These are phyloP conservation scores for Phaeophleospora eucalypticola DNA, from an alignment of 2,329 filamentous ascomycete genomes.

Conservation along the genomic window DNA sequence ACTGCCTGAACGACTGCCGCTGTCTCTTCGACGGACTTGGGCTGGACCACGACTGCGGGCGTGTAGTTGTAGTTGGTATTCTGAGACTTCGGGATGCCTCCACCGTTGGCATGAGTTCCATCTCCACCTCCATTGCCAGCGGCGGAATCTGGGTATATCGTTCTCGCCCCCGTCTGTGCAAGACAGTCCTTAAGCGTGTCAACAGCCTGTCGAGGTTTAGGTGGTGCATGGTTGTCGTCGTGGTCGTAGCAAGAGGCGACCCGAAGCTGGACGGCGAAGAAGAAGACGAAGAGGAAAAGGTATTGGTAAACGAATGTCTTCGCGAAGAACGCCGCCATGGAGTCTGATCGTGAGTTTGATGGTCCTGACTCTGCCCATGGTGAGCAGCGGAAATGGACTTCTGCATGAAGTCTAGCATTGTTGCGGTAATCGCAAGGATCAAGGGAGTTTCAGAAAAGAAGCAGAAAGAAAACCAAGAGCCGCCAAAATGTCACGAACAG, in stretches of 20 bases:
- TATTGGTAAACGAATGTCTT: background rate
- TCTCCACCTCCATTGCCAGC: background rate
- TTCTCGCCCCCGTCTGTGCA: background rate
- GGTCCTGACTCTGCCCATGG: too few relatives aligned
- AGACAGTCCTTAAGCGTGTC: background rate
- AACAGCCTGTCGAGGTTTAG: background rate
- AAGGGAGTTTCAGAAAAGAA: too few relatives aligned
- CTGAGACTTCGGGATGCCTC: slow-evolving; percentile 8
- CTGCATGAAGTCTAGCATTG: too few relatives aligned
- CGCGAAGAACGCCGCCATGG: background rate
- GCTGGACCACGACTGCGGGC: slow-evolving; percentile 10
- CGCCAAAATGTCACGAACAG: too few relatives aligned
- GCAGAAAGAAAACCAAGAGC: too few relatives aligned
- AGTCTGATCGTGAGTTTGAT: too few relatives aligned
- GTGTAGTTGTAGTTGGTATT: slow-evolving; percentile 19
- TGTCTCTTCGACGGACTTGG: slow-evolving; percentile 10
- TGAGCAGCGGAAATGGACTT: too few relatives aligned
- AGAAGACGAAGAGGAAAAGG: background rate
- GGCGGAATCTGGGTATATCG: background rate
- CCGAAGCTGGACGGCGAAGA: background rate
- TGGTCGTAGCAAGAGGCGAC: background rate
- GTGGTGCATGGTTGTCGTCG: background rate
- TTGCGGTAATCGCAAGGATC: too few relatives aligned
- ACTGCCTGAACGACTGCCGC: slow-evolving; percentile 5
- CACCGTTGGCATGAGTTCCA: background rate